These are phyloP conservation scores for Beauveria asiatica DNA, from an alignment of 2,329 filamentous ascomycete species.

Conservation along the genomic window DNA sequence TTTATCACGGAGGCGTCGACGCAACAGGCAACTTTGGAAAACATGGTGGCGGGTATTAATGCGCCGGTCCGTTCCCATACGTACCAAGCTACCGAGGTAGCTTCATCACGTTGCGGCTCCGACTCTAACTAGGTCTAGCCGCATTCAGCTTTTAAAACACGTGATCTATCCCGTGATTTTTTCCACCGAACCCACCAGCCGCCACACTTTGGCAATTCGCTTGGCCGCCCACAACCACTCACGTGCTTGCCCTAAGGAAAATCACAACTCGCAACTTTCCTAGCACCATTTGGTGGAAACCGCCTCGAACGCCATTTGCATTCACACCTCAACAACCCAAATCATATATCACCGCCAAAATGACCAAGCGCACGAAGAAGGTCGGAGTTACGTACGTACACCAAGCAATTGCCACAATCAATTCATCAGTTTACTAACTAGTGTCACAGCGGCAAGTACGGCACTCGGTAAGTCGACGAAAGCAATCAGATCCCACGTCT, in stretches of 20 bases:
- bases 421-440: constrained; percentile 14
- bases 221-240: constrained; percentile 18
- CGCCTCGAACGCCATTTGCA: constrained; percentile 21
- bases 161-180: constrained; percentile 7
- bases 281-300: constrained; percentile 23
- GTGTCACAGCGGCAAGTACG: constrained; percentile 68
- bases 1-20: not conserved
- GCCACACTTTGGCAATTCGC: not conserved
- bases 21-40: constrained; percentile 1
- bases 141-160: not conserved
- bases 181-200: not conserved
- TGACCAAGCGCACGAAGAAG: constrained; percentile 95
- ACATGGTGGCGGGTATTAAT: not conserved
- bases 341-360: constrained; percentile 50
- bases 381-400: constrained; percentile 73
- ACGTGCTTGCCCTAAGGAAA: constrained; percentile 36
- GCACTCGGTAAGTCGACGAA: constrained; percentile 66
- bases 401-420: not conserved
- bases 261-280: constrained; percentile 25
- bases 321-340: constrained; percentile 26
- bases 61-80: not conserved
- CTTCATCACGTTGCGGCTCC: not conserved
- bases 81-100: not conserved
- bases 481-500: not conserved
- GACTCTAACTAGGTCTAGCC: not conserved